Conservation (phyloP, 352 stramenopile species). For the Globisporangium polare region DNA sequence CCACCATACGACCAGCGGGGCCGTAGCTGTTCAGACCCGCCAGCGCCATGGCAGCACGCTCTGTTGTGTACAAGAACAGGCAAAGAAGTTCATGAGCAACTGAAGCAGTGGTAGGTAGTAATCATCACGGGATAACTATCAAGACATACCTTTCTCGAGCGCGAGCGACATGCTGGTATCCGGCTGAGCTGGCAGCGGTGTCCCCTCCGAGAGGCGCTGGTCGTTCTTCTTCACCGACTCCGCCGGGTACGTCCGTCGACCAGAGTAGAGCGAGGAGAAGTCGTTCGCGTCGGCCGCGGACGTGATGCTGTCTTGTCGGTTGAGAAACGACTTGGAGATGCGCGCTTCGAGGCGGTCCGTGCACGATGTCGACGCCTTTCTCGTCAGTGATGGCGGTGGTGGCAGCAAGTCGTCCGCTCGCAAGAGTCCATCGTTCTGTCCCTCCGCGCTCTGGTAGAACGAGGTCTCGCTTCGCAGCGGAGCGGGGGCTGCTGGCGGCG, state of each 20-base stretch:
- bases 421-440: not conserved
- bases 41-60: constrained; percentile 14
- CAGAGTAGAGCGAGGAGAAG: constrained; percentile 49
- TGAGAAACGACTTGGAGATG: constrained; percentile 54
- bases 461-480: constrained; percentile 12
- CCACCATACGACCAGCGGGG: constrained; percentile 10
- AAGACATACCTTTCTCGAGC: constrained; percentile 21
- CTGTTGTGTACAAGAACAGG: constrained; percentile 5
- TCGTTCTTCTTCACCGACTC: constrained; percentile 50
- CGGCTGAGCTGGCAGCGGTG: constrained; percentile 10
- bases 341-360: constrained; percentile 59
- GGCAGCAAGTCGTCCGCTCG: constrained; percentile 15
- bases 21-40: constrained; percentile 14
- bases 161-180: constrained; percentile 38
- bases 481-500: not conserved
- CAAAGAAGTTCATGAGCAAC: not conserved
- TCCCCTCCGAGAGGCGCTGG: constrained; percentile 36
- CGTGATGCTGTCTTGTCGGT: constrained; percentile 27
- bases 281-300: constrained; percentile 28
- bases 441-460: constrained; percentile 8
- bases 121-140: no score
- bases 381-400: constrained; percentile 23
- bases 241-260: constrained; percentile 60
- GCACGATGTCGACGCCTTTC: constrained; percentile 27
- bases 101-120: no score